Evolutionary conservation across 2,329 filamentous ascomycete genomes (phyloP).

Genomic region (Alternaria infectoria): DNA sequence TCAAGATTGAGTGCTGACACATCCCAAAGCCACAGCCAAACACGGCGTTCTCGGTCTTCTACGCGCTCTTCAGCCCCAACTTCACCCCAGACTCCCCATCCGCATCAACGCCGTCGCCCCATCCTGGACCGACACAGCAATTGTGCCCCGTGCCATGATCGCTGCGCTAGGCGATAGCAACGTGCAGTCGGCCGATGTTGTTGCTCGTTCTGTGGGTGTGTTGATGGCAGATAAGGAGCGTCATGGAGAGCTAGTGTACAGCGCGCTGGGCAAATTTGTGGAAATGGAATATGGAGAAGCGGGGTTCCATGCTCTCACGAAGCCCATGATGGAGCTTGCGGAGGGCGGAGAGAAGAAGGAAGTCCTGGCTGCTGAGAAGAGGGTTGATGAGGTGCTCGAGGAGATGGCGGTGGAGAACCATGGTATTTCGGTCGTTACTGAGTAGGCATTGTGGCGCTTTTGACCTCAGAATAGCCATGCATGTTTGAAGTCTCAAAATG

Average conservation of each 20-base stretch:
- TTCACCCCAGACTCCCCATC: constrained; percentile 33
- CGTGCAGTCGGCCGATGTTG: constrained; percentile 31
- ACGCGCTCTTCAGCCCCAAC: constrained; percentile 27
- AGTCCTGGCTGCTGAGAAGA: neutral
- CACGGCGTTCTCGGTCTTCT: constrained; percentile 42
- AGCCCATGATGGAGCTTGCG: constrained; percentile 21
- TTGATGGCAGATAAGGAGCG: constrained; percentile 38
- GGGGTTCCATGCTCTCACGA: constrained; percentile 25
- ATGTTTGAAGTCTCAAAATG: neutral
- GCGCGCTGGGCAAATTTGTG: constrained; percentile 27
- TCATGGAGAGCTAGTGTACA: constrained; percentile 38
- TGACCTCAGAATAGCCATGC: neutral
- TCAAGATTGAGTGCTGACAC: constrained; percentile 6
- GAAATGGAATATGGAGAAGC: constrained; percentile 39
- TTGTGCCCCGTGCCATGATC: constrained; percentile 22
- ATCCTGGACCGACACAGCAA: constrained; percentile 39
- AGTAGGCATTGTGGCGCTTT: neutral
- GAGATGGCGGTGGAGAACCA: neutral
- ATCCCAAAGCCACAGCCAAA: constrained; percentile 32
- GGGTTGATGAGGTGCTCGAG: neutral
- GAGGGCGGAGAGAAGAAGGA: constrained; percentile 7
- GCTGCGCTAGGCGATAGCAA: constrained; percentile 20
- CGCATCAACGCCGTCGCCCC: constrained; percentile 45
- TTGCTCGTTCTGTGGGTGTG: constrained; percentile 28
- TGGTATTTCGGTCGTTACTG: neutral